Conservation (phyloP, 805 yeast genomes). For the Candida boidinii region DNA sequence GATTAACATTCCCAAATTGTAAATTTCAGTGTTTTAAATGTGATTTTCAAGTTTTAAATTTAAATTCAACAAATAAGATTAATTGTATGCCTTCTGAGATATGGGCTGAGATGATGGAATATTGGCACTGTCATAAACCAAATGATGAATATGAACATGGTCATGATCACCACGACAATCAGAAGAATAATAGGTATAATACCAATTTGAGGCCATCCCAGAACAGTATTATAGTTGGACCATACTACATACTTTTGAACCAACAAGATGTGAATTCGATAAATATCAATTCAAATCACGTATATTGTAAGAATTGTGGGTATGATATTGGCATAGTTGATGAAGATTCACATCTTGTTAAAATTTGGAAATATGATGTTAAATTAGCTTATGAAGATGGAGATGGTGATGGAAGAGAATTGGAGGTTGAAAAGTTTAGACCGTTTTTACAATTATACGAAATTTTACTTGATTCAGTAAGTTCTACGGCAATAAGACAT, state of each 20-base stretch:
- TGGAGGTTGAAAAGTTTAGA: constrained; percentile 27
- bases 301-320: constrained; percentile 31
- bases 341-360: constrained; percentile 20
- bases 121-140: constrained; percentile 96
- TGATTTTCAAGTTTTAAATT: constrained; percentile 10
- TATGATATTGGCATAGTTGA: constrained; percentile 31
- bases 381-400: constrained; percentile 12
- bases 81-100: constrained; percentile 80
- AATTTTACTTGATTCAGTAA: constrained; percentile 32
- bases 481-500: constrained; percentile 31
- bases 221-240: constrained; percentile 42
- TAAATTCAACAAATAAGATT: constrained; percentile 27
- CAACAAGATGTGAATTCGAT: constrained; percentile 10
- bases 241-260: constrained; percentile 42
- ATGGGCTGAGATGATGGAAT: constrained; percentile 95
- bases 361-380: constrained; percentile 52
- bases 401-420: constrained; percentile 8
- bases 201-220: constrained; percentile 36
- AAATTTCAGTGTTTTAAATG: constrained; percentile 11
- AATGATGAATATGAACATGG: constrained; percentile 12
- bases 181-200: constrained; percentile 23
- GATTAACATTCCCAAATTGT: too few species aligned
- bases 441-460: constrained; percentile 30
- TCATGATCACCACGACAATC: too few species aligned
- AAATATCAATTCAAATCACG: constrained; percentile 5